Conservation (phyloP, 257 asterid genomes). For the Solanum pimpinellifolium region DNA sequence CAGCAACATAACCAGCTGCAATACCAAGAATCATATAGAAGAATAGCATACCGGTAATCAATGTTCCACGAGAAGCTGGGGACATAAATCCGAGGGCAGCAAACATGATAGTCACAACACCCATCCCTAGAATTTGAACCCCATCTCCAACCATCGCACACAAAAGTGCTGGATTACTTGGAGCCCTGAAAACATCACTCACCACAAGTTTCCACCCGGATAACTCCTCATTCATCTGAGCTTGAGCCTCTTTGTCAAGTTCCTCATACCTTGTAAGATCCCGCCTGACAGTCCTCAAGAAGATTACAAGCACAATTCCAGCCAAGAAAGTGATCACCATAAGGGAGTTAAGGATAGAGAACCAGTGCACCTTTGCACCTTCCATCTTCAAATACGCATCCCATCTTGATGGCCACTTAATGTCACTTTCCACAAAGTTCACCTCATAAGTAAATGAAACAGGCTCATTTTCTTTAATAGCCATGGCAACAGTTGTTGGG, state of each 20-base stretch:
- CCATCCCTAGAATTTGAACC: constrained; percentile 88
- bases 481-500: constrained; percentile 48
- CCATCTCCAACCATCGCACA: constrained; percentile 94
- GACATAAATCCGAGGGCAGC: constrained; percentile 96
- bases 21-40: constrained; percentile 77
- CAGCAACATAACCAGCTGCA: constrained; percentile 80
- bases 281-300: constrained; percentile 76
- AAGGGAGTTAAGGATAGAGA: constrained; percentile 74
- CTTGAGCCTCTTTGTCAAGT: constrained; percentile 84
- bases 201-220: constrained; percentile 94
- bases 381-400: constrained; percentile 91
- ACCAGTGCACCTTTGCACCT: constrained; percentile 94
- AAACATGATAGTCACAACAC: constrained; percentile 64
- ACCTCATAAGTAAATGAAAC: constrained; percentile 68
- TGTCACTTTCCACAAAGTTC: constrained; percentile 60
- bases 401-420: constrained; percentile 95
- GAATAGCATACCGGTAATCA: constrained; percentile 75
- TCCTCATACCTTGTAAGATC: constrained; percentile 79
- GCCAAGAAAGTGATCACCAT: constrained; percentile 94
- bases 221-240: constrained; percentile 89
- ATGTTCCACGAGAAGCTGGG: constrained; percentile 82
- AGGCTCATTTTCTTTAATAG: constrained; percentile 66
- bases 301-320: constrained; percentile 76
- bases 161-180: constrained; percentile 50
- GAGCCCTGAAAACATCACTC: constrained; percentile 75